Conservation (phyloP, 805 yeast species). For the Ogataea pignaliae region DNA sequence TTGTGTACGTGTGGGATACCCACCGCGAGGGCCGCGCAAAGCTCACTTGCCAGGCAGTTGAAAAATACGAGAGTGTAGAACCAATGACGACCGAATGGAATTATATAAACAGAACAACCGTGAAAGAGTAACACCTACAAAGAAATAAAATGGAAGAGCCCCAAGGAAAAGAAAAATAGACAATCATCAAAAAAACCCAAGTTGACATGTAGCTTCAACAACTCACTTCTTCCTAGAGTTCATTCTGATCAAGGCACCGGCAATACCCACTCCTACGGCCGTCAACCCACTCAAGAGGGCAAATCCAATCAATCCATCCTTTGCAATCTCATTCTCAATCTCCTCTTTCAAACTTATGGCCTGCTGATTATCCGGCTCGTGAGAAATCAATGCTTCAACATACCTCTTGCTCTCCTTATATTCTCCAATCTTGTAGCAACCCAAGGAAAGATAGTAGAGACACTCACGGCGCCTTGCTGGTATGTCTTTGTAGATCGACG, state of each 20-base stretch:
- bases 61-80: too few species aligned
- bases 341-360: slow-evolving; percentile 66
- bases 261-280: slow-evolving; percentile 68
- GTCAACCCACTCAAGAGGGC: slow-evolving; percentile 83
- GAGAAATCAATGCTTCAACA: slow-evolving; percentile 66
- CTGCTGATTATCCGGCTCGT: slow-evolving; percentile 84
- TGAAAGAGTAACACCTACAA: too few species aligned
- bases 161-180: not conserved
- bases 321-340: slow-evolving; percentile 79
- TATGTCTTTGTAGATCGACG: slow-evolving; percentile 65
- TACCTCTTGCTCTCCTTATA: slow-evolving; percentile 81
- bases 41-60: too few species aligned
- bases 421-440: slow-evolving; percentile 85
- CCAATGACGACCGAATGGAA: too few species aligned
- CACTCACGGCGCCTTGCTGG: slow-evolving; percentile 87
- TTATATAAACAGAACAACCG: too few species aligned
- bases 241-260: slow-evolving; percentile 18
- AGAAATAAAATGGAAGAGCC: not conserved
- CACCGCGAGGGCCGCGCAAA: too few species aligned
- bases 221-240: slow-evolving; percentile 13
- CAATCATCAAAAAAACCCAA: not conserved
- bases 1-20: too few species aligned
- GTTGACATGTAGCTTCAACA: not conserved
- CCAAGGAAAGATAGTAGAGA: slow-evolving; percentile 80
- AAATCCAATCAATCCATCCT: slow-evolving; percentile 84